phyloP scores from a whole-genome alignment of 208 protist species.

The Angomonas desouzai region DNA sequence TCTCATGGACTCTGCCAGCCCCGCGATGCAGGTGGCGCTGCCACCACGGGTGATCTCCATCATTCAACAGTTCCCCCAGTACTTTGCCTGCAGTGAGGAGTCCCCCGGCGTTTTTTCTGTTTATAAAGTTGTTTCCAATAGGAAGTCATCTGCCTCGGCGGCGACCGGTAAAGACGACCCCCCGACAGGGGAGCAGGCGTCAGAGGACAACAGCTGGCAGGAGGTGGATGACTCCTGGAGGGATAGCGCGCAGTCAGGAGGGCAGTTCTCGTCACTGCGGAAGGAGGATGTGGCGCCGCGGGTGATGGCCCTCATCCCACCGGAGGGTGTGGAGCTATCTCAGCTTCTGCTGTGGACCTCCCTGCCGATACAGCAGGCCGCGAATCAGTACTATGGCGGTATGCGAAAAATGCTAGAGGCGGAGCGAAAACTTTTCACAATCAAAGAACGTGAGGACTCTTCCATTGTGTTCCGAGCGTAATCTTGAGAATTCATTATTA shows the following conservation, averaged over 20 bases:
- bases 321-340: conserved; percentile 49
- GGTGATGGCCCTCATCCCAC: conserved; percentile 51
- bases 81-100: conserved; percentile 75
- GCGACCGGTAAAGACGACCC: not conserved
- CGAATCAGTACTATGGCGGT: conserved; percentile 60
- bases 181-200: not conserved
- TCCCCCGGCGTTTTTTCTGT: conserved; percentile 70
- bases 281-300: conserved; percentile 34
- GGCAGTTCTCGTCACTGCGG: not conserved
- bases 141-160: conserved; percentile 7
- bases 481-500: not conserved
- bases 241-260: conserved; percentile 24
- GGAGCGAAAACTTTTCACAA: not conserved
- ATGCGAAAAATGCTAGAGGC: conserved; percentile 17
- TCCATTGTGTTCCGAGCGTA: not conserved
- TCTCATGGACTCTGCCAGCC: conserved; percentile 67
- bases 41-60: conserved; percentile 66
- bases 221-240: conserved; percentile 40
- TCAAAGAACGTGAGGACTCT: conserved; percentile 1
- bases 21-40: conserved; percentile 70
- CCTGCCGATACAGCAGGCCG: conserved; percentile 59
- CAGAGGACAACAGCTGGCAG: not conserved
- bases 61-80: conserved; percentile 59
- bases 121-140: conserved; percentile 38
- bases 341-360: conserved; percentile 76